Evolutionary conservation across 2,329 filamentous ascomycete genomes (phyloP).

Genomic region (Ophioceras dolichostomum): DNA sequence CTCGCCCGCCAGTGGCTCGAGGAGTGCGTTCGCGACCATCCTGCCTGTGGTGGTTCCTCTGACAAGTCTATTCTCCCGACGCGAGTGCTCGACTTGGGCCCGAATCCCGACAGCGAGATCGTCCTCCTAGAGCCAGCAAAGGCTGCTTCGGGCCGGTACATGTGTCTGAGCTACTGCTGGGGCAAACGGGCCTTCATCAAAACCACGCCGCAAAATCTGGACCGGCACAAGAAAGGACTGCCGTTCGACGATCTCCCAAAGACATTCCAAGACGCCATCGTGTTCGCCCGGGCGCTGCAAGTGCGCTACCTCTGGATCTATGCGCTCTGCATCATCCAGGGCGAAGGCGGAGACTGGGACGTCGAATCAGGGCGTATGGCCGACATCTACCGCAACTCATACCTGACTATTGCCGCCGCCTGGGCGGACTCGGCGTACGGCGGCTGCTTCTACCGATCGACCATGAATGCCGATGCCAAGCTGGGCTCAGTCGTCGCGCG

Average conservation of each 20-base stretch:
- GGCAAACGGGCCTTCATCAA: neutral
- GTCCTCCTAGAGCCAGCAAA: neutral
- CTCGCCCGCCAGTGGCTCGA: neutral
- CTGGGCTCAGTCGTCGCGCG: neutral
- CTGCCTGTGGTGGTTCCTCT: neutral
- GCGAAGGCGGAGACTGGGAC: neutral
- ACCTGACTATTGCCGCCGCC: neutral
- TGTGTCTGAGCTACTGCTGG: neutral
- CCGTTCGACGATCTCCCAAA: neutral
- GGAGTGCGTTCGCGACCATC: neutral
- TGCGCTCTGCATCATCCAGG: neutral
- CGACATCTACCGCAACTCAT: neutral
- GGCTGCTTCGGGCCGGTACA: too few relatives aligned
- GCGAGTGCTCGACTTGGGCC: neutral
- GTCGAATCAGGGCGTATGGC: neutral
- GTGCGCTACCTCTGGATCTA: neutral
- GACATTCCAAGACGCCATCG: neutral
- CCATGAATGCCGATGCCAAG: too few relatives aligned
- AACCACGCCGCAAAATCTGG: neutral
- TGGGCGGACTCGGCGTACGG: neutral
- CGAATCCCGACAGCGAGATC: neutral
- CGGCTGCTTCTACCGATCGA: neutral
- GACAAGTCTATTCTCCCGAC: neutral
- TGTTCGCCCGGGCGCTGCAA: neutral
- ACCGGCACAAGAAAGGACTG: neutral